Percentiles rank a stretch among this genome's conserved stretches.
Evolutionary conservation across 495 filamentous ascomycete genomes (phyloP).

Genomic region (Penicillium lagena): DNA sequence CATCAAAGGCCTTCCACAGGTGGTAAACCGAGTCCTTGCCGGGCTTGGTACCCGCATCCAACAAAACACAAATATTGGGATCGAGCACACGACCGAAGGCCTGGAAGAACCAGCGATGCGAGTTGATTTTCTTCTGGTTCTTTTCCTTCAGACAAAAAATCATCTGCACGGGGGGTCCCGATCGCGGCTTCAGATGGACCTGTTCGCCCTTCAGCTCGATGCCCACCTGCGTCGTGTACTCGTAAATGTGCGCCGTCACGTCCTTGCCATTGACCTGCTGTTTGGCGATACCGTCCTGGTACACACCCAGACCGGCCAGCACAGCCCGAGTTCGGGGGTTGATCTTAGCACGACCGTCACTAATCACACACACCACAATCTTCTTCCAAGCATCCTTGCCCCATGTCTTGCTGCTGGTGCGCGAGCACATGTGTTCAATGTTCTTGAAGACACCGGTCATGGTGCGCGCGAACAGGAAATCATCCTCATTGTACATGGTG

Average conservation of each 20-base stretch:
- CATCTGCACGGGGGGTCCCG: slow-evolving; percentile 84
- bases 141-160: slow-evolving; percentile 99
- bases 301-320: slow-evolving; percentile 88
- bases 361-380: slow-evolving; percentile 97
- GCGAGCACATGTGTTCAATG: slow-evolving; percentile 91
- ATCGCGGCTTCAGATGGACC: slow-evolving; percentile 68
- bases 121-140: slow-evolving; percentile 99
- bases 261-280: slow-evolving; percentile 96
- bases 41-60: slow-evolving; percentile 94
- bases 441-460: slow-evolving; percentile 99
- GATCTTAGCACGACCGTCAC: slow-evolving; percentile 97
- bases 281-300: slow-evolving; percentile 98
- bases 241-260: slow-evolving; percentile 97
- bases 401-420: slow-evolving; percentile 92
- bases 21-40: slow-evolving; percentile 92
- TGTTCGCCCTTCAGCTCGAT: slow-evolving; percentile 84
- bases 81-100: slow-evolving; percentile 90
- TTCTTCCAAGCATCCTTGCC: slow-evolving; percentile 99
- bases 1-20: slow-evolving; percentile 97
- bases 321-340: slow-evolving; percentile 87
- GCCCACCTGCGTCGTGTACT: slow-evolving; percentile 93
- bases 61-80: slow-evolving; percentile 92
- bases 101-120: slow-evolving; percentile 98
- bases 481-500: slow-evolving; percentile 99
- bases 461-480: slow-evolving; percentile 91